Base-by-base conservation (phyloP, 1,284 basidiomycete genomes). In the Vanrija pseudolonga region DNA sequence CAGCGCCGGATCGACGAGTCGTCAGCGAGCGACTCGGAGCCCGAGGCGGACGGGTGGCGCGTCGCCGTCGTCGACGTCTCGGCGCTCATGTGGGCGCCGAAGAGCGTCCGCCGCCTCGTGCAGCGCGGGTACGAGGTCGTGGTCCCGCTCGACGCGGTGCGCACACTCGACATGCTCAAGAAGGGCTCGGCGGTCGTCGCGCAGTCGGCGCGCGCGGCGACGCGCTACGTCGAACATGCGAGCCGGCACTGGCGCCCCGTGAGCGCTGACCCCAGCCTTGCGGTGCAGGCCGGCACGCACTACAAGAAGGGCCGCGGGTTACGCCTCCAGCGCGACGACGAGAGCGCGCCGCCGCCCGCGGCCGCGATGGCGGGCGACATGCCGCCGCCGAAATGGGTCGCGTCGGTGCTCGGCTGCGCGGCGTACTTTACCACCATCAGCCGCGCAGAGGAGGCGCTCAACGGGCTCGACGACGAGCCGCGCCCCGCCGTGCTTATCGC, bases 81-180 rank as follows among this genome's bases (percentile, higher is more conserved):
- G 63, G 88, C 92, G 7, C 81, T 95, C 51, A 82, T 96, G 42
- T 87, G 93, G 74, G 87, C 87, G 0, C 79, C 92, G 17, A 84
- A 85, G 53, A 84, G 86, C 55, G 81, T 95, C 53, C 89, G 90
- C 78, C 83, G 83, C 51, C 89, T 90, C 82, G 77, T 83, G 78
- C 67, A 85, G 75, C 85, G 62, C 83, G 90, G 74, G 70, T 87
- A 53, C 48, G 74, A 76, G 52, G 69, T 94, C 52, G 83, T 96
- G 54, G 80, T 96, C 39, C 92, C 92, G 2, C 82, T 90, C 20
- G 92, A 95, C 83, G 91, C 88, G 6, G 81, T 95, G 28, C 91
- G 90, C 68, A 95, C 91, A 0, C 83, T 96, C n/a, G 92, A 96
- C 72, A 79, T 94, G 6, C 83, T 95, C 63, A 96, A 96, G 81